Evolutionary conservation across 1,139 yeast species (phyloP), one percentile per base, ranked within the genome.

Genomic region (Yamadazyma diospyri): DNA sequence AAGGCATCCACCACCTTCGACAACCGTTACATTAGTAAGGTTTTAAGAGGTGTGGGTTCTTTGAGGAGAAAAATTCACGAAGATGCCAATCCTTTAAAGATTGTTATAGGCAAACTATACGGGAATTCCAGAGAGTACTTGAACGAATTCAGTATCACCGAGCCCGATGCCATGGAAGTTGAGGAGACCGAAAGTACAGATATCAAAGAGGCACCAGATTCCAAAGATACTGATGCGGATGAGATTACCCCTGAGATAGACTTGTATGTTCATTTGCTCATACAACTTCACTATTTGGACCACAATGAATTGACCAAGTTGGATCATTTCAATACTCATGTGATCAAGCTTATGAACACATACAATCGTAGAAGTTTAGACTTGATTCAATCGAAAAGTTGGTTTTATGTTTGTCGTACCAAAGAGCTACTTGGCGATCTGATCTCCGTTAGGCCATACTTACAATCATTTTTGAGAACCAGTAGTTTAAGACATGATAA

Each of bases 401-500:
- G 98, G 97, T 94, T 89, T 56, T 92, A 87, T 62, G 76, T 87
- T 45, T 74, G 82, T 30, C 76, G 95, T 57, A 76, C 89, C 4
- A 78, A 79, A 45, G 98, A 92, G 61, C 62, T 81, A 40, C 53
- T 66, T 27, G 72, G 72, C 30, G 81, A 81, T 46, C 63, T 79
- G 37, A 64, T 70, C 34, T 61, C 76, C n/a, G 67, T 86, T 34
- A 78, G 94, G 51, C 76, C 86, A 6, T 78, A 72, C 30, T 68
- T 92, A 52, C 74, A 87, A 55, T 64, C 70, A 24, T 86, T 85
- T 12, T 72, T 92, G 53, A 78, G 97, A 61, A 83, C 94, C 4
- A 89, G 97, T 4, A 81, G 95, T 16, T 74, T 94, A 46, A 81
- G 96, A 49, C 97, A 92, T 52, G 97, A 94, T 55, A 72, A 74